Percentiles rank a stretch among this genome's conserved stretches.
These are phyloP conservation scores for Colletotrichum filicis DNA, from an alignment of 2,329 filamentous ascomycete species.

Conservation along the genomic window DNA sequence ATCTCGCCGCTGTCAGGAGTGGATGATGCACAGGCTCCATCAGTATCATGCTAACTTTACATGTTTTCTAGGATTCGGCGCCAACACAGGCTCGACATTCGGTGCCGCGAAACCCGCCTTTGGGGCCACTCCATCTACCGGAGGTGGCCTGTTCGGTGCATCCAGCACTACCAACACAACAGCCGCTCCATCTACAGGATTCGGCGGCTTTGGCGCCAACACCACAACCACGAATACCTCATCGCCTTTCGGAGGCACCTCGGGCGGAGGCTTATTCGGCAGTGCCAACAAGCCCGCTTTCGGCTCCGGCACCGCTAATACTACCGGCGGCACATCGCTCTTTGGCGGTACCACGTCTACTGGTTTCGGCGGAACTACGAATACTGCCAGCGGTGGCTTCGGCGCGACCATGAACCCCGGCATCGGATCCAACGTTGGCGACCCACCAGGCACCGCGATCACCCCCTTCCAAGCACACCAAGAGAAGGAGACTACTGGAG, in stretches of 20 bases:
- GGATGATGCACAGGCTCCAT: neutral
- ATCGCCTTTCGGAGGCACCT: conserved; percentile 52
- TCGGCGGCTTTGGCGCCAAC: conserved; percentile 54
- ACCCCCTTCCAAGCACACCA: conserved; percentile 75
- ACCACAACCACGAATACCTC: conserved; percentile 45
- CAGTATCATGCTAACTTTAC: neutral
- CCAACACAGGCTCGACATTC: conserved; percentile 49
- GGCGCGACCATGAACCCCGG: conserved; percentile 59
- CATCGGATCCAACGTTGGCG: conserved; percentile 62
- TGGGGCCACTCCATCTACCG: conserved; percentile 39
- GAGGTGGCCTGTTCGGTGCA: conserved; percentile 59
- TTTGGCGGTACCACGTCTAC: conserved; percentile 56
- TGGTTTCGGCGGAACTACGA: conserved; percentile 49
- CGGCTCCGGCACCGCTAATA: conserved; percentile 55
- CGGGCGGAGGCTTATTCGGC: conserved; percentile 60
- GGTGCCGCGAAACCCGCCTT: conserved; percentile 44
- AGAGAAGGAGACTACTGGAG: conserved; percentile 77
- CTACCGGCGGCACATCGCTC: conserved; percentile 52
- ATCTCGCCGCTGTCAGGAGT: neutral
- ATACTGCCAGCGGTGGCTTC: conserved; percentile 52
- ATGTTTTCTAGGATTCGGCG: conserved; percentile 44
- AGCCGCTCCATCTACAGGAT: conserved; percentile 47
- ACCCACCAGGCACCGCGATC: conserved; percentile 75
- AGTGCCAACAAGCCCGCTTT: conserved; percentile 61
- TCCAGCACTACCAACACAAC: conserved; percentile 48